Percentiles rank a stretch among this genome's conserved stretches.
Conservation (phyloP, 176 grass and related monocot species). For the Ensete glaucum region DNA sequence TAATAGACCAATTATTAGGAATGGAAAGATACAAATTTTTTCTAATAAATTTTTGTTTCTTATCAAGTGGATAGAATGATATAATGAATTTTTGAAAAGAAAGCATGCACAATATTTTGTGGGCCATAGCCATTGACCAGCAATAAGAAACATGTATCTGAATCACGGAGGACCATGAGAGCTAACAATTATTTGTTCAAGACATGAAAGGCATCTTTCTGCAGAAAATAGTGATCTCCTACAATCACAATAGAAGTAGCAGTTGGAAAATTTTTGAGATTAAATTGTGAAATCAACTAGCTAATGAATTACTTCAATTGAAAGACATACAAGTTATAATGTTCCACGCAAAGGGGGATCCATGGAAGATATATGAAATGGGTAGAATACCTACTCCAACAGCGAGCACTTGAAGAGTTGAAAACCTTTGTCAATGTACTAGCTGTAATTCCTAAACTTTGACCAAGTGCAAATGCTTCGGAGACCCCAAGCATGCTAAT, state of each 20-base stretch:
- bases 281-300: neutral
- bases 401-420: constrained; percentile 89
- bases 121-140: no score
- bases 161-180: no score
- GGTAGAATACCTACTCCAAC: constrained; percentile 77
- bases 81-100: no score
- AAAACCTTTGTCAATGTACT: constrained; percentile 72
- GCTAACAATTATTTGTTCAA: no score
- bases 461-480: constrained; percentile 86
- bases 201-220: no score
- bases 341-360: neutral
- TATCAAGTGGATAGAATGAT: no score
- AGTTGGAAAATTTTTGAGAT: neutral
- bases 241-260: no score
- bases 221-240: no score
- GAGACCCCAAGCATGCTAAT: constrained; percentile 90
- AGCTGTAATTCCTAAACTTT: constrained; percentile 78
- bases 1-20: neutral
- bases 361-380: constrained; percentile 1
- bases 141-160: no score
- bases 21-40: neutral
- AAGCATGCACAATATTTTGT: no score
- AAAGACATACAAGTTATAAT: neutral
- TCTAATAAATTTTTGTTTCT: neutral
- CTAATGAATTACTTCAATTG: no score